These are phyloP conservation scores for Pseudocercospora ulei DNA, from an alignment of 2,329 filamentous ascomycete genomes.

Conservation along the genomic window DNA sequence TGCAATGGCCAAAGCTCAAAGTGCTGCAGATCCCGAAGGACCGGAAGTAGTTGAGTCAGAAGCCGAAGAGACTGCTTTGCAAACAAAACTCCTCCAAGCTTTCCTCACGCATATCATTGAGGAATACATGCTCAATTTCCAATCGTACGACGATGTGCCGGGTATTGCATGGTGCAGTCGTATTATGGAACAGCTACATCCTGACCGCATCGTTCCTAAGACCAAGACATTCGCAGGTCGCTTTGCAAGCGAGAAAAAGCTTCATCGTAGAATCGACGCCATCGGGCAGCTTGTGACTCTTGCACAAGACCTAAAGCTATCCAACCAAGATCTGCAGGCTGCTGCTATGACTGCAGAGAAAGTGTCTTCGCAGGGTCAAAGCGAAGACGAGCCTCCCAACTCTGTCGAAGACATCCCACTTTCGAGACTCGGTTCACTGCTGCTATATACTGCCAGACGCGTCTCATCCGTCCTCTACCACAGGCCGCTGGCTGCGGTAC, in stretches of 20 bases:
- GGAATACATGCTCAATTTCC: slow-evolving; percentile 54
- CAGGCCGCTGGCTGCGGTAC: slow-evolving; percentile 27
- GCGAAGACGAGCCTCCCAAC: slow-evolving; percentile 48
- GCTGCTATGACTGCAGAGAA: slow-evolving; percentile 38
- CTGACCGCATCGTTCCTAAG: slow-evolving; percentile 53
- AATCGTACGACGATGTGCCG: slow-evolving; percentile 40
- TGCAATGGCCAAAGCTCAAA: slow-evolving; percentile 23
- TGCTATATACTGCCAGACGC: slow-evolving; percentile 47
- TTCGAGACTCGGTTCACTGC: slow-evolving; percentile 47
- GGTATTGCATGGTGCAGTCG: slow-evolving; percentile 47
- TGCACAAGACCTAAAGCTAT: slow-evolving; percentile 48
- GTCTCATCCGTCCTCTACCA: slow-evolving; percentile 45
- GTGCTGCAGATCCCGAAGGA: slow-evolving; percentile 49
- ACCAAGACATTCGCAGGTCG: slow-evolving; percentile 53
- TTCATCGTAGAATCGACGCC: slow-evolving; percentile 54
- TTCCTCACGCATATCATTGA: slow-evolving; percentile 72
- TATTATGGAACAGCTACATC: slow-evolving; percentile 58
- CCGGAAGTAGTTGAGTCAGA: slow-evolving; percentile 38
- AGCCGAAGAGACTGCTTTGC: slow-evolving; percentile 50
- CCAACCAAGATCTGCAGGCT: slow-evolving; percentile 41
- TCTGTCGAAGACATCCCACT: slow-evolving; percentile 47
- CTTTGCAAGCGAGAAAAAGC: slow-evolving; percentile 54
- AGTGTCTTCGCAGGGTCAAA: slow-evolving; percentile 34
- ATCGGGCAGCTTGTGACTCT: slow-evolving; percentile 65
- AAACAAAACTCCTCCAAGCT: slow-evolving; percentile 57